Evolutionary conservation across 73 alveolate genomes (phyloP), one percentile per base, ranked within the genome.

Genomic region (Paramecium bursaria): DNA sequence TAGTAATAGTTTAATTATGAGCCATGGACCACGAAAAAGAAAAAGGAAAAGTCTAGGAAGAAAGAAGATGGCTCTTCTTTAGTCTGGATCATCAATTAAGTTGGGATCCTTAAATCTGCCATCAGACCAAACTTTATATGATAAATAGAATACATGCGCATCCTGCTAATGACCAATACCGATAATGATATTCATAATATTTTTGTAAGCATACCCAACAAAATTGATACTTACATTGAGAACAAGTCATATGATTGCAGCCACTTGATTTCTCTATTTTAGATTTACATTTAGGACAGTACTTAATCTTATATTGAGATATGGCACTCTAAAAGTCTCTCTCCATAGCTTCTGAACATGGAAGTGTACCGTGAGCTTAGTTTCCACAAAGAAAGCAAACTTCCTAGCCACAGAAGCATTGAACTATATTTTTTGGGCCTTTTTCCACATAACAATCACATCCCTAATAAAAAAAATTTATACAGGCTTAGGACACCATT

Each of bases 231-330:
- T 31, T 33, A 85, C 96, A 90, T 73, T 88, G 86, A 17, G 50
- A 76, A 48, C 96, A 90, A n/a, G 91, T 89, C 96, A 90, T 90
- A 50, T 86, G 93, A 46, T 90, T 90, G 35, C 96, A 90, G 1
- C 96, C 96, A 48, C 77, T 93, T 22, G 60, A 61, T 85, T 89
- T 89, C 46, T 86, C 87, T 23, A 90, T 90, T 50, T 49, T 75
- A 11, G 87, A 86, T 48, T 88, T 57, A 61, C 96, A 90, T 2
- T 75, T 76, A 0, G 96, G 96, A 74, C 96, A 90, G 42, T 25
- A 31, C 13, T 77, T 44, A n/a, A 77, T 73, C 9, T 5, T 11
- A 27, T 47, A 44, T 60, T 73, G 21, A 19, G 4, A 6, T 4
- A 73, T n/a, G 21, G 73, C 74, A 11, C 4, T 17, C 54, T 67